Conservation (phyloP, 2,329 filamentous ascomycete genomes). For the Sphaerulina musiva region DNA sequence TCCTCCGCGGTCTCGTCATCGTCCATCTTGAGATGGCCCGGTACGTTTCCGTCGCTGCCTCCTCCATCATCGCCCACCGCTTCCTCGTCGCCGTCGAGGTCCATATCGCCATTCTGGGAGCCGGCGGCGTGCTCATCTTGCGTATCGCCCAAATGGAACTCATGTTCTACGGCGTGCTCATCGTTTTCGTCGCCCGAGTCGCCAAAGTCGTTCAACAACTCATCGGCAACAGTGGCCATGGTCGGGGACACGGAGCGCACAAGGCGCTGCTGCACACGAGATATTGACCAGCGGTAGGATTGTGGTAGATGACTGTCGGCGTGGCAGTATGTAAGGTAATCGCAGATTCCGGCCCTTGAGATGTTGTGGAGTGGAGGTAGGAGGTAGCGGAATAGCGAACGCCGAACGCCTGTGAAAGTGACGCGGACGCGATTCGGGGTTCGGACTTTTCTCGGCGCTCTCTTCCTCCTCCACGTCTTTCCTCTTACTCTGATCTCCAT, state of each 20-base stretch:
- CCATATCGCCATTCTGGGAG: slow-evolving; percentile 50
- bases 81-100: slow-evolving; percentile 51
- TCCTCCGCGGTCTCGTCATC: slow-evolving; percentile 59
- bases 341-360: neutral
- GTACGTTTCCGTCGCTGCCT: slow-evolving; percentile 16
- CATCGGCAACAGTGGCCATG: slow-evolving; percentile 89
- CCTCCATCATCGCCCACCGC: slow-evolving; percentile 43
- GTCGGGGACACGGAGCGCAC: slow-evolving; percentile 16
- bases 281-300: neutral
- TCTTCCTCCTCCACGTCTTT: neutral
- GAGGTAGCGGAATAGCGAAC: neutral
- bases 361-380: neutral
- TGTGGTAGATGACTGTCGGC: neutral
- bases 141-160: slow-evolving; percentile 9
- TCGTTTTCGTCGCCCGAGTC: slow-evolving; percentile 74
- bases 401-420: neutral
- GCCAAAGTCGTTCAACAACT: slow-evolving; percentile 85
- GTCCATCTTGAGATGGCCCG: slow-evolving; percentile 38
- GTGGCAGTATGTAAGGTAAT: no score
- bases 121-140: slow-evolving; percentile 35
- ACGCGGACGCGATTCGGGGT: neutral
- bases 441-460: neutral
- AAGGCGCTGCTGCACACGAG: neutral
- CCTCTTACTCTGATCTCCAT: no score
- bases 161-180: slow-evolving; percentile 35